Percentiles rank a stretch among this genome's conserved stretches.
Conservation (phyloP, 2,329 filamentous ascomycete species). For the Scolecobasidium constrictum region DNA sequence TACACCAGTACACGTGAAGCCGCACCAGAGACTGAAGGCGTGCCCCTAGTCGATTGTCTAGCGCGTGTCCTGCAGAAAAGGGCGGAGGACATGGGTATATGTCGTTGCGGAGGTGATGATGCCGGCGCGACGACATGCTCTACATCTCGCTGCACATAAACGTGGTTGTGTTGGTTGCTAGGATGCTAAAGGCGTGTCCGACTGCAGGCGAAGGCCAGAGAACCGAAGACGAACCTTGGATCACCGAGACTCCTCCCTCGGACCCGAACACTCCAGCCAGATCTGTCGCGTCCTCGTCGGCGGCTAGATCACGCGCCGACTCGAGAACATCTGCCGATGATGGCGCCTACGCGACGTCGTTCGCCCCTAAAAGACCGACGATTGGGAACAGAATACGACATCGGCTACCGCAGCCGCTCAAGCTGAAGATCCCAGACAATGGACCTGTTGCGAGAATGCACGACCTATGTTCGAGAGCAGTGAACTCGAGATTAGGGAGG, state of each 20-base stretch:
- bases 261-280: not conserved
- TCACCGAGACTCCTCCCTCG: not conserved
- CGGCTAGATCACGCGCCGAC: not conserved
- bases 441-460: slow-evolving; percentile 27
- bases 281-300: not conserved
- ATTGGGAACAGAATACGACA: slow-evolving; percentile 38
- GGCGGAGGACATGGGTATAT: not conserved
- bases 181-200: slow-evolving; percentile 4
- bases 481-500: slow-evolving; percentile 62
- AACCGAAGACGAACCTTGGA: slow-evolving; percentile 6
- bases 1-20: no score
- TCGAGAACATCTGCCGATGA: not conserved
- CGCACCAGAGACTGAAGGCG: no score
- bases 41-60: no score
- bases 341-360: slow-evolving; percentile 21
- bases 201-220: slow-evolving; percentile 4
- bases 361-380: slow-evolving; percentile 39
- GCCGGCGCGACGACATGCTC: not conserved
- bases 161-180: slow-evolving; percentile 7
- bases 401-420: slow-evolving; percentile 36
- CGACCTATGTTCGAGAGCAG: slow-evolving; percentile 38
- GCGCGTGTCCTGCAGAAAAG: no score
- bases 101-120: not conserved
- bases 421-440: slow-evolving; percentile 22
- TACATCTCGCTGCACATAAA: slow-evolving; percentile 5